Evolutionary conservation across 305 asterid genomes (phyloP).

Genomic region (Andrographis paniculata): DNA sequence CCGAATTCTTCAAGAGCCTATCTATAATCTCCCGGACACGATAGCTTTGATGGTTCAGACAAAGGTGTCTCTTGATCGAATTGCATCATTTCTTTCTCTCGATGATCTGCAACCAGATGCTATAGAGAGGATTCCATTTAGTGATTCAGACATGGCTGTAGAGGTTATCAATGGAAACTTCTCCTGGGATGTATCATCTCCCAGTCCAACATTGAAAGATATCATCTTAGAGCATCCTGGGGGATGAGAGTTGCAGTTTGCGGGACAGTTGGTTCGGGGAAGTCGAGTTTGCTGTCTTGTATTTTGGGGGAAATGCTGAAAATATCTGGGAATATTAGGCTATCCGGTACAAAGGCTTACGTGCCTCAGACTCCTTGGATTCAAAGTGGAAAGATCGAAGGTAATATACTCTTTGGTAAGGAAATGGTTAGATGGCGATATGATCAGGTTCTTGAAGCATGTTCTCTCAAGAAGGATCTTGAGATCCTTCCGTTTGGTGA

Average conservation of each 20-base stretch:
- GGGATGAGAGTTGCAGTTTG: conserved; percentile 86
- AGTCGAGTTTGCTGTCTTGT: conserved; percentile 69
- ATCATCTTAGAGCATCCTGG: conserved; percentile 39
- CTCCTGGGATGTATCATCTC: conserved; percentile 46
- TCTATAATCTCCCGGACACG: conserved; percentile 67
- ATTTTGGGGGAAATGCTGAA: conserved; percentile 75
- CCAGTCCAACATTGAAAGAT: conserved; percentile 41
- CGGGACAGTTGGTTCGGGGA: too few species aligned
- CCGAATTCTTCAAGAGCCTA: conserved; percentile 72
- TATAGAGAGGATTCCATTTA: conserved; percentile 45
- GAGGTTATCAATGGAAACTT: conserved; percentile 67
- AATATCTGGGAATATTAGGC: conserved; percentile 48
- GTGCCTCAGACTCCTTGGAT: conserved; percentile 93
- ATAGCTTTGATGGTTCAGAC: conserved; percentile 71
- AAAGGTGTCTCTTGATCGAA: conserved; percentile 80
- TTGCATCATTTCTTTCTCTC: conserved; percentile 72
- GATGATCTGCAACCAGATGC: conserved; percentile 49
- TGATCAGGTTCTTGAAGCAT: conserved; percentile 60
- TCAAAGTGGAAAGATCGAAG: conserved; percentile 82
- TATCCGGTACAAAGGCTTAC: conserved; percentile 65
- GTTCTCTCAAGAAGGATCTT: conserved; percentile 66
- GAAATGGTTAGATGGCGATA: conserved; percentile 51
- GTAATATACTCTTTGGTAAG: conserved; percentile 72
- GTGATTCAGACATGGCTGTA: conserved; percentile 40
- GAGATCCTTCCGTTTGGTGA: conserved; percentile 73